These are phyloP conservation scores for Aotearoamyces nothofagi DNA, from an alignment of 2,329 filamentous ascomycete species.

Conservation along the genomic window DNA sequence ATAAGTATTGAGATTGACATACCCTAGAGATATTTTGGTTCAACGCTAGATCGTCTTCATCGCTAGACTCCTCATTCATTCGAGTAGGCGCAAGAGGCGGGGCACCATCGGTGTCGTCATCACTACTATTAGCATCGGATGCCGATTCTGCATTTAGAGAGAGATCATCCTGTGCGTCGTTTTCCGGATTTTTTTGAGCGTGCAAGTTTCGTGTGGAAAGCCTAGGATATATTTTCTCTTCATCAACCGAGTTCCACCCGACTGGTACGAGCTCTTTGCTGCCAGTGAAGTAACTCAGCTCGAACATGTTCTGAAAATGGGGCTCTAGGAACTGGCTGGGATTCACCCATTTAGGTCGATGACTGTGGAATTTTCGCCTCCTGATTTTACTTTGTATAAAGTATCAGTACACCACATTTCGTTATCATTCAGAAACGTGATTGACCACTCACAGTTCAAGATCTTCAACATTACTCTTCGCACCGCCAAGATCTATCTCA, in stretches of 20 bases:
- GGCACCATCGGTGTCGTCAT: conserved; percentile 25
- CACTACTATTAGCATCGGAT: conserved; percentile 35
- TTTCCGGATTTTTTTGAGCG: conserved; percentile 6
- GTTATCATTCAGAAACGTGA: too few species aligned
- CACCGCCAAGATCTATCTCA: too few species aligned
- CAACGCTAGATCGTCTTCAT: conserved; percentile 24
- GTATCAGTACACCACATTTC: too few species aligned
- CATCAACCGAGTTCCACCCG: conserved; percentile 50
- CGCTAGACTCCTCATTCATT: conserved; percentile 43
- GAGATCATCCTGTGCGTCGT: conserved; percentile 11
- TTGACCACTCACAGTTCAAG: too few species aligned
- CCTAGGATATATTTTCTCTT: conserved; percentile 37
- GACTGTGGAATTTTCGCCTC: conserved; percentile 4
- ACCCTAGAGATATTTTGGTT: conserved; percentile 6
- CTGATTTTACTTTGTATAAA: conserved; percentile 6
- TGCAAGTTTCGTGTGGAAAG: conserved; percentile 29
- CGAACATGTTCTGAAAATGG: conserved; percentile 58
- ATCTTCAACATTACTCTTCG: too few species aligned
- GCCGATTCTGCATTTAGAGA: conserved; percentile 29
- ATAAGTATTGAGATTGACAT: too few species aligned
- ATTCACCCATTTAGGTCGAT: conserved; percentile 35
- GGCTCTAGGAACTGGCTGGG: conserved; percentile 42
- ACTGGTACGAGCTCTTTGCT: conserved; percentile 47
- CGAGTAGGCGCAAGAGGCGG: conserved; percentile 23
- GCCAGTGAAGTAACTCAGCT: conserved; percentile 48